Conservation (phyloP, 1,139 yeast genomes). For the Yamadazyma friedrichii region DNA sequence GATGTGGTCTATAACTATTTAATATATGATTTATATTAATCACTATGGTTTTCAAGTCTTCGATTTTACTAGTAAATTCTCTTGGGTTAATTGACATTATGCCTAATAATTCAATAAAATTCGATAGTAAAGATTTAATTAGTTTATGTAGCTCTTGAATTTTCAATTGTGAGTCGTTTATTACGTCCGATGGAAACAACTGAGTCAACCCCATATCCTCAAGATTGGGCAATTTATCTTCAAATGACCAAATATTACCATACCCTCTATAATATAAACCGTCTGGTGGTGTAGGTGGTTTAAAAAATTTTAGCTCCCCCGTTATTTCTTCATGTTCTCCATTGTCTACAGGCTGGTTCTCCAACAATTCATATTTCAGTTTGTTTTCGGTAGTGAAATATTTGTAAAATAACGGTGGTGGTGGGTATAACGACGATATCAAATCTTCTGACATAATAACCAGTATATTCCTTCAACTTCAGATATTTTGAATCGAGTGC, state of each 20-base stretch:
- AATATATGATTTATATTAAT: constrained; percentile 82
- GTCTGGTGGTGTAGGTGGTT: constrained; percentile 66
- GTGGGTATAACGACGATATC: constrained; percentile 74
- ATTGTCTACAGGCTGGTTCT: background rate
- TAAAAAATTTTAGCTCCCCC: constrained; percentile 50
- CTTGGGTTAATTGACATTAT: constrained; percentile 70
- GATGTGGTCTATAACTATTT: constrained; percentile 87
- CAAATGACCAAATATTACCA: constrained; percentile 79
- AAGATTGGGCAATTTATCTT: constrained; percentile 67
- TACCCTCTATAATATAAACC: constrained; percentile 70
- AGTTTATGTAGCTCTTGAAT: constrained; percentile 68
- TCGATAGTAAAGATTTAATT: constrained; percentile 64
- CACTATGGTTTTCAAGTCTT: constrained; percentile 68
- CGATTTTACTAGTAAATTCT: constrained; percentile 62
- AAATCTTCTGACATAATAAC: constrained; percentile 30
- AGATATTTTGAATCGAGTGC: constrained; percentile 30
- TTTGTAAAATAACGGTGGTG: constrained; percentile 77
- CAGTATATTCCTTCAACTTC: constrained; percentile 69
- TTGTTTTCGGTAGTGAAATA: constrained; percentile 63
- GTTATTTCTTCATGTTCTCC: constrained; percentile 7
- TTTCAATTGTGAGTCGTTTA: constrained; percentile 50
- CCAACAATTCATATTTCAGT: constrained; percentile 31
- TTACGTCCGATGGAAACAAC: constrained; percentile 49
- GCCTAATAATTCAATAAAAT: constrained; percentile 73
- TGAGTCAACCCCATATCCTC: constrained; percentile 69